Evolutionary conservation across 148 eudicot species (phyloP), one percentile per base, ranked within the genome.

Genomic region (Rhododendron ferrugineum): DNA sequence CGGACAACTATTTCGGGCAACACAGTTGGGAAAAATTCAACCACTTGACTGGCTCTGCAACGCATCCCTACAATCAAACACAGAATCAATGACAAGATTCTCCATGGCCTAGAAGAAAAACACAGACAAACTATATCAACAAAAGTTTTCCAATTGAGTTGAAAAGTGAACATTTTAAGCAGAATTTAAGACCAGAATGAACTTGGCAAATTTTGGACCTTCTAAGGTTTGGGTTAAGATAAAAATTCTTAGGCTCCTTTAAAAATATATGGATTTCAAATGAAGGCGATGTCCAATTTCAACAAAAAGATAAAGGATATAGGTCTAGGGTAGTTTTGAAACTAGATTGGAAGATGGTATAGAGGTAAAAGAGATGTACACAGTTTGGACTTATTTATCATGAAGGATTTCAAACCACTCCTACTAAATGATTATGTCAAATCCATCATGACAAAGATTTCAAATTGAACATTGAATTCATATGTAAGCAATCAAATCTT

Each of bases 1-100:
- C 99, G 93, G 85, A 97, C 98, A 86, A 93, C 91, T 86, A 97
- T 86, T 64, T 90, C 94, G 11, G 99, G 97, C 37, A 98, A 95
- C 47, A 91, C 83, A 13, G 89, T 83, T n/a, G 99, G 94, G 82
- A 93, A 94, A 66, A 97, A 85, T 49, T 97, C 99, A 81, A 85
- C 98, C 58, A 91, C 81, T 90, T 97, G 99, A 91, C 96, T 92
- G 64, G 98, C 99, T 88, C 87, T 93, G 88, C 98, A 94, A 74
- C 85, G 49, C 49, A 85, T 34, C 62, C 94, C 99, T 97, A 82
- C 34, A 70, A 46, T 49, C 70, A 44, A 80, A 83, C 30, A 68
- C 23, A 15, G 42, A 36, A 56, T 22, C 28, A 46, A 14, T 77
- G 74, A 34, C 79, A 8, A 85, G 23, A 47, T 16, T 34, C 75